Base-by-base conservation (phyloP, 1,284 basidiomycete genomes). In the Anthracocystis panici-leucophaei region DNA sequence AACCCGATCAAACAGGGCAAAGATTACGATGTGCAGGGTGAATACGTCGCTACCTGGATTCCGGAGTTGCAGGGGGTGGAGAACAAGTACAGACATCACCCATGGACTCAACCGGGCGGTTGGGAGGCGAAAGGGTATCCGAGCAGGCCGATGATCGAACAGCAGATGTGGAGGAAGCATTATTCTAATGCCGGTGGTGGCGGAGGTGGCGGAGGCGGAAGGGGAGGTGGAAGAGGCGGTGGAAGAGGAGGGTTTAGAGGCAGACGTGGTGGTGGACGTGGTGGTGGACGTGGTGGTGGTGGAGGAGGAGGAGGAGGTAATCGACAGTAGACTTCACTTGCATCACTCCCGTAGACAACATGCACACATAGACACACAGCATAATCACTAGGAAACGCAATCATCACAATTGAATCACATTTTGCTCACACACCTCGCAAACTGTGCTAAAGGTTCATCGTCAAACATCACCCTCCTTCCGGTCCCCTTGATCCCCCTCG, bases 151-250 rank as follows among this genome's bases (percentile, higher is more conserved):
- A 74, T 82, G 25, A 31, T 77, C 21, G 79, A 82, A 38, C 75
- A 76, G 55, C 68, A 67, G 42, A 77, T 76, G 74, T 82, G 80
- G 80, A 58, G 48, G 12, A 66, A 76, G 42, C 79, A 81, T 40
- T 81, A 79, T 53, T 46, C 57, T 1, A 65, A 72, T 12, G 52
- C 50, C 10, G 68, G 73, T 4, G 71, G 64, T 7, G 58, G 49
- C 6, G 49, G 66, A 12, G 59, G 74, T n/a, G 78, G 46, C 18
- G 6, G 46, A 1, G 46, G 86, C 88, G 69, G 91, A 57, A 46
- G 73, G 25, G 52, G 68, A 6, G 67, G 73, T 2, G 35, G 44
- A 16, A 11, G 59, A 23, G 59, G 75, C 35, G 35, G 86, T 88
- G 69, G 91, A 57, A 48, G 73, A 38, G 52, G 68, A 5, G 67